phyloP scores from a whole-genome alignment of 305 asterid species.

The Fraxinus greggii region DNA sequence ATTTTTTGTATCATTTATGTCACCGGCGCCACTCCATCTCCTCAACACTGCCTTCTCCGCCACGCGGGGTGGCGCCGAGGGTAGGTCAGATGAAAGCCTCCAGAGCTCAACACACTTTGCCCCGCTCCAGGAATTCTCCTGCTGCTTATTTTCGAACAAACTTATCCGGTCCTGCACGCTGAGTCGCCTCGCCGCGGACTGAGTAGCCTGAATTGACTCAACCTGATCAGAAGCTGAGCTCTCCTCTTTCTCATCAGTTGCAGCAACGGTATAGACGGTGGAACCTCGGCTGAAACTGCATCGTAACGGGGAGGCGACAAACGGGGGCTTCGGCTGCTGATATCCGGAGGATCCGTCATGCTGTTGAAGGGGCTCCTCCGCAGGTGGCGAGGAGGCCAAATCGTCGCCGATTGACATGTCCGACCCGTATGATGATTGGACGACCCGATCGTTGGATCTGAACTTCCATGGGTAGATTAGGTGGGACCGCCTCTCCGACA shows the following conservation, averaged over 20 bases:
- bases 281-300: constrained; percentile 44
- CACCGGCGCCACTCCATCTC: constrained; percentile 92
- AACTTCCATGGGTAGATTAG: constrained; percentile 56
- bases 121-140: constrained; percentile 54
- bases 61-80: constrained; percentile 26
- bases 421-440: constrained; percentile 68
- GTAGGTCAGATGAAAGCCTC: constrained; percentile 66
- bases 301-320: constrained; percentile 16
- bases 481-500: constrained; percentile 59
- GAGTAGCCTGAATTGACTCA: constrained; percentile 35
- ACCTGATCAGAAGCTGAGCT: constrained; percentile 37
- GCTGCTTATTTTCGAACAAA: constrained; percentile 85
- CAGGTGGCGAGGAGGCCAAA: constrained; percentile 40
- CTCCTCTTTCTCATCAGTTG: constrained; percentile 41
- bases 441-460: constrained; percentile 39
- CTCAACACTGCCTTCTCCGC: constrained; percentile 70
- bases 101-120: constrained; percentile 67
- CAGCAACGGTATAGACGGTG: constrained; percentile 43
- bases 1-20: constrained; percentile 45
- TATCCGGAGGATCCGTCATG: constrained; percentile 10
- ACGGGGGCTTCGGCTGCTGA: neutral
- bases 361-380: constrained; percentile 21
- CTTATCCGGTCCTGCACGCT: constrained; percentile 90
- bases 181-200: constrained; percentile 52
- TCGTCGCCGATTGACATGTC: constrained; percentile 79